phyloP scores from a whole-genome alignment of 140 eudicot species.

The Flaveria floridana region DNA sequence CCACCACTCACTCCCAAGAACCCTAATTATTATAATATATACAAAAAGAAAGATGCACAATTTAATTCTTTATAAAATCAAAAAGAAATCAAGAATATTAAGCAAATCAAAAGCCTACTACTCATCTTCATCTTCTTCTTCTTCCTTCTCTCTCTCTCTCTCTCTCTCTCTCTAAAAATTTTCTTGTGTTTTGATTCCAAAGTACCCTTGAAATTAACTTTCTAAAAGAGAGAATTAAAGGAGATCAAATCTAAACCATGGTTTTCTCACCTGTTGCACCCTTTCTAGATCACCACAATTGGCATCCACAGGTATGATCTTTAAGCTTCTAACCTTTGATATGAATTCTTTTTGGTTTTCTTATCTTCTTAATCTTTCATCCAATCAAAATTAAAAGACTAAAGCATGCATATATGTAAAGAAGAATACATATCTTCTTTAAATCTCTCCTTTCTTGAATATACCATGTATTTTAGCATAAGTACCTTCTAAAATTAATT shows the following conservation, averaged over 20 bases:
- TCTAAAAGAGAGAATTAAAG: slow-evolving; percentile 44
- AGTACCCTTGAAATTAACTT: slow-evolving; percentile 43
- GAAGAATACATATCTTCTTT: slow-evolving; percentile 43
- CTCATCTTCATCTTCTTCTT: slow-evolving; percentile 33
- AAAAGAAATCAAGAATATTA: slow-evolving; percentile 37
- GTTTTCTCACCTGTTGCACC: slow-evolving; percentile 62
- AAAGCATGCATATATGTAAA: slow-evolving; percentile 30
- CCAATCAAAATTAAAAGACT: slow-evolving; percentile 34
- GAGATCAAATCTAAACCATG: slow-evolving; percentile 49
- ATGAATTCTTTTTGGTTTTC: slow-evolving; percentile 16
- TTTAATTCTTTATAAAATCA: neutral
- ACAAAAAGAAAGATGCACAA: slow-evolving; percentile 28
- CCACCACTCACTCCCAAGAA: slow-evolving; percentile 35
- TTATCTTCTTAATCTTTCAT: slow-evolving; percentile 31
- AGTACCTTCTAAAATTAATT: neutral
- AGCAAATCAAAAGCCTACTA: slow-evolving; percentile 38
- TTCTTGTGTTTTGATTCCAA: slow-evolving; percentile 51
- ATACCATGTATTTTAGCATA: slow-evolving; percentile 33
- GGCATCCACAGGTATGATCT: slow-evolving; percentile 67
- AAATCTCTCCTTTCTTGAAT: slow-evolving; percentile 46
- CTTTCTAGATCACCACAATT: slow-evolving; percentile 66
- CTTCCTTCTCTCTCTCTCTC: slow-evolving; percentile 22
- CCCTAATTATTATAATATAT: slow-evolving; percentile 38
- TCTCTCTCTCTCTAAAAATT: slow-evolving; percentile 25
- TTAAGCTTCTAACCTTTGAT: slow-evolving; percentile 31